These are phyloP conservation scores for Fusarium continuum DNA, from an alignment of 2,329 filamentous ascomycete genomes.

Conservation along the genomic window DNA sequence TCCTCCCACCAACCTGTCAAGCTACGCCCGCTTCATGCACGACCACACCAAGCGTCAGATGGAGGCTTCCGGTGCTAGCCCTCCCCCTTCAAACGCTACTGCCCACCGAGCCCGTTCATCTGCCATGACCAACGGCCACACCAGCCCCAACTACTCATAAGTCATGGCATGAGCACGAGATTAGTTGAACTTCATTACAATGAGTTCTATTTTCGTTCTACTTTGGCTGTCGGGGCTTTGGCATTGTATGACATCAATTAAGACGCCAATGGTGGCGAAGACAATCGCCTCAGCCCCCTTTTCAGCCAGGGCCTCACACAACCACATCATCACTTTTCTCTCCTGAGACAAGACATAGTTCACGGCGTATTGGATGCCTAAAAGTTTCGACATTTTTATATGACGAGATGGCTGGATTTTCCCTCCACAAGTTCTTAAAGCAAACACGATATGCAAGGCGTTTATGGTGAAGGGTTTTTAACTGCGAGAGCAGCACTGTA, in stretches of 20 bases:
- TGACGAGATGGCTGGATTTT: conserved; percentile 16
- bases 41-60: conserved; percentile 73
- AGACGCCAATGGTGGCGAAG: conserved; percentile 34
- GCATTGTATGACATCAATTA: conserved; percentile 23
- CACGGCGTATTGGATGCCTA: conserved; percentile 22
- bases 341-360: conserved; percentile 5
- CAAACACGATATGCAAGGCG: conserved; percentile 33
- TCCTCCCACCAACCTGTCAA: conserved; percentile 59
- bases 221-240: not conserved
- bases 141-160: conserved; percentile 29
- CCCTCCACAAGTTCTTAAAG: conserved; percentile 5
- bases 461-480: conserved; percentile 11
- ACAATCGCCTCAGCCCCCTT: conserved; percentile 12
- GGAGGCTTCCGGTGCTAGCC: conserved; percentile 58
- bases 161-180: not conserved
- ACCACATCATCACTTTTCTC: conserved; percentile 2
- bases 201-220: not conserved
- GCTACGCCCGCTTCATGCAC: conserved; percentile 69
- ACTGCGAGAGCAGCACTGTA: conserved; percentile 11
- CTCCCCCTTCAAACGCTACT: conserved; percentile 20
- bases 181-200: not conserved
- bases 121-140: conserved; percentile 45
- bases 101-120: conserved; percentile 21
- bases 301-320: not conserved
- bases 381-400: conserved; percentile 29